Evolutionary conservation across 352 stramenopile genomes (phyloP), one percentile per base, ranked within the genome.

Genomic region (Pilasporangium apinafurcum): DNA sequence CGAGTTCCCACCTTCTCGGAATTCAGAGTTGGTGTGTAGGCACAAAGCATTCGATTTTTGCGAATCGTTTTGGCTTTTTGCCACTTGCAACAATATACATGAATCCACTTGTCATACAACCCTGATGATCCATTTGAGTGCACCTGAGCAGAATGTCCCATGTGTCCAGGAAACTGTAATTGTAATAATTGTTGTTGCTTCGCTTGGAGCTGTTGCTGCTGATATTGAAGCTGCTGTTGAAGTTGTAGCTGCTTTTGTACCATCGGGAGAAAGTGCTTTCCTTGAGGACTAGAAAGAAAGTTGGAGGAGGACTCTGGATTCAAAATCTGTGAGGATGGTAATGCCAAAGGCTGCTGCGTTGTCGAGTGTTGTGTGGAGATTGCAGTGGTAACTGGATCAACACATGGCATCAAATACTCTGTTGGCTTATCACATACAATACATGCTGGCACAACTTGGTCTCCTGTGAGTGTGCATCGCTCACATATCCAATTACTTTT

Each of bases 401-500:
- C 38, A 27, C 80, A 88, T 13, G 80, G 78, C 72, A 95, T 88
- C 49, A 95, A 67, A 36, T 92, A 92, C 37, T 87, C 83, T 32
- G 59, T 70, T 14, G 66, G 47, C 47, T 77, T 75, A 1, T 82
- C 67, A 36, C 83, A 95, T 0, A 89, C 56, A 30, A 82, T 25
- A 36, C 83, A 95, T 8, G 50, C 49, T 6, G 74, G 57, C 5
- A 48, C 38, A 3, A 63, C 59, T 6, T 62, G 65, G 5, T 66
- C 58, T 8, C 59, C 62, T 1, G 70, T 65, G 47, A 83, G 48
- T 3, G 56, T 86, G 49, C 83, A 95, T 0, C 67, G 63, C 39
- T 95, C 83, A 42, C 83, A 95, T 25, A 89, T 90, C 83, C 80
- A 95, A 27, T 89, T 91, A 48, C 72, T 90, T 51, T 62, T 46